These are phyloP conservation scores for Trichoderma gamsii DNA, from an alignment of 495 filamentous ascomycete species.

Conservation along the genomic window DNA sequence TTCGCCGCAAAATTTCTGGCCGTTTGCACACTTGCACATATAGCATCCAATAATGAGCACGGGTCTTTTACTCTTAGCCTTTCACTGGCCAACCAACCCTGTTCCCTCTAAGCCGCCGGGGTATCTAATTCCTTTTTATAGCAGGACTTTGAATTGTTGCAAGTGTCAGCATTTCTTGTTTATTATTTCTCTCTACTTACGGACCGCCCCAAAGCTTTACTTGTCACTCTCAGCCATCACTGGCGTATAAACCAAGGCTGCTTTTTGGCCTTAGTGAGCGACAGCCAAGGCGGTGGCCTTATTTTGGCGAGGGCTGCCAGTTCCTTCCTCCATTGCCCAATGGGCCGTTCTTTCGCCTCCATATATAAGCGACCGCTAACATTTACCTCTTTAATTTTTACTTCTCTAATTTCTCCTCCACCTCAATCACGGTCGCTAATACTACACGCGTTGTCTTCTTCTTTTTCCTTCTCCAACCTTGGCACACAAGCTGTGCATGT, in stretches of 20 bases:
- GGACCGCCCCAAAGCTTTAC: neutral
- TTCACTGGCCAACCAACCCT: too few species aligned
- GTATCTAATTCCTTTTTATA: too few species aligned
- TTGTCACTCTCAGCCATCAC: neutral
- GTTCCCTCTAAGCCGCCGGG: too few species aligned
- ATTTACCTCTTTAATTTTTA: conserved; percentile 10
- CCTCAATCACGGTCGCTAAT: neutral
- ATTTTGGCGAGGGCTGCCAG: conserved; percentile 10
- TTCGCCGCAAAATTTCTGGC: neutral
- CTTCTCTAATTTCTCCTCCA: neutral
- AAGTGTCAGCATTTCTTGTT: too few species aligned
- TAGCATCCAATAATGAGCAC: neutral
- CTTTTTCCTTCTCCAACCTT: conserved; percentile 12
- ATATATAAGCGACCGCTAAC: neutral
- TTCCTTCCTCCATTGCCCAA: conserved; percentile 17
- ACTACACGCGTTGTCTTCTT: neutral
- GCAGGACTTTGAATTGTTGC: too few species aligned
- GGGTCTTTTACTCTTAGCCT: too few species aligned
- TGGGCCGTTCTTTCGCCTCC: conserved; percentile 10
- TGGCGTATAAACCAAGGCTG: neutral
- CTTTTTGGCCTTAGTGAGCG: conserved; percentile 1
- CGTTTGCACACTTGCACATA: neutral
- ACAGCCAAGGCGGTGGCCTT: neutral
- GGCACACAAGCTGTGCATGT: neutral
- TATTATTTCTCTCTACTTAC: neutral